phyloP scores from a whole-genome alignment of 169 alveolate species.

The Cryptosporidium sp. region DNA sequence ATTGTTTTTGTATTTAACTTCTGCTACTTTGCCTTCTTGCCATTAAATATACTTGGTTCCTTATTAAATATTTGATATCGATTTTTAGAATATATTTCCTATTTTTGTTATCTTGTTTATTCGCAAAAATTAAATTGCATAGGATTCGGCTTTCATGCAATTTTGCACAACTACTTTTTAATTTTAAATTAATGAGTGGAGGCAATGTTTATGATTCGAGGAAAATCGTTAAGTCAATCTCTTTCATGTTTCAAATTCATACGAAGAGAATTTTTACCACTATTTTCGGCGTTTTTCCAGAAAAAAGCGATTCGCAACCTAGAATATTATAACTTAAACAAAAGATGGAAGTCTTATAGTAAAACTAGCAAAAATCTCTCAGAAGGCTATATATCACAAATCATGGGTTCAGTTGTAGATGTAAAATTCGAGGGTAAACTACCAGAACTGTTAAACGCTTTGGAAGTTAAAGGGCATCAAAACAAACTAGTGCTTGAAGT shows the following conservation, averaged over 20 bases:
- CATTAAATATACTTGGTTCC: no score
- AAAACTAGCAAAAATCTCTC: neutral
- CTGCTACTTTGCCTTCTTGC: neutral
- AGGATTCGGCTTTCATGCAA: no score
- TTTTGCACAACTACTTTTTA: neutral
- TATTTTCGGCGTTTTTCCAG: neutral
- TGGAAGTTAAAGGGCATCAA: slow-evolving; percentile 91
- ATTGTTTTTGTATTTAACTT: neutral
- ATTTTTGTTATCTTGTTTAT: no score
- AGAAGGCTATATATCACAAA: slow-evolving; percentile 92
- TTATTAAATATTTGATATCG: neutral
- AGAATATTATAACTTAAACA: neutral
- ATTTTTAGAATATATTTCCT: no score
- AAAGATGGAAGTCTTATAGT: slow-evolving; percentile 3
- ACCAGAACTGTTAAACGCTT: slow-evolving; percentile 95
- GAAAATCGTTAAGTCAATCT: neutral
- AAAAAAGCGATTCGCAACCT: neutral
- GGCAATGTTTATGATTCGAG: neutral
- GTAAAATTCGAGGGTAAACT: slow-evolving; percentile 95
- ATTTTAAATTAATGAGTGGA: neutral
- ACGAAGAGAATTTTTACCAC: neutral
- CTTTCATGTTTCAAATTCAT: neutral
- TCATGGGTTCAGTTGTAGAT: slow-evolving; percentile 98
- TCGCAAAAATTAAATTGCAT: no score
- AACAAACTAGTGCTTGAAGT: slow-evolving; percentile 93